phyloP scores from a whole-genome alignment of 179 eudicot genomes.

The Nepenthes alata region DNA sequence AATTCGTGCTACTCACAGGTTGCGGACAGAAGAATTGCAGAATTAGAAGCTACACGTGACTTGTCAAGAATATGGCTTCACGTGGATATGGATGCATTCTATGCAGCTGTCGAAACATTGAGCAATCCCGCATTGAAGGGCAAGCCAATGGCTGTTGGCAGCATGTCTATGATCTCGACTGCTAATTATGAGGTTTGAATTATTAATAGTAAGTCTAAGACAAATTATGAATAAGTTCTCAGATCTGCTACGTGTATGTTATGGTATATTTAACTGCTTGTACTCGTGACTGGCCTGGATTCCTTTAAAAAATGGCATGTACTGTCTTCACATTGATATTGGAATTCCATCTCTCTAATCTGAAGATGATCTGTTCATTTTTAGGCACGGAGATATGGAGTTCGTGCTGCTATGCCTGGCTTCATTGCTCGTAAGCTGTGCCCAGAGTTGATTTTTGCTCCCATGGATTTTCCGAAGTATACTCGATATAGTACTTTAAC shows the following conservation, averaged over 20 bases:
- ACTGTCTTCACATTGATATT: too few relatives aligned
- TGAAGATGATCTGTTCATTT: conserved; percentile 11
- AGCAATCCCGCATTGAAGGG: conserved; percentile 64
- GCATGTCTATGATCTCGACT: conserved; percentile 92
- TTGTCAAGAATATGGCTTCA: conserved; percentile 87
- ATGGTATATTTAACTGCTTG: background rate
- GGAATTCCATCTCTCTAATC: too few relatives aligned
- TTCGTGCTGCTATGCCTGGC: conserved; percentile 99
- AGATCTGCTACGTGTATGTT: too few relatives aligned
- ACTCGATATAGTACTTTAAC: conserved; percentile 76
- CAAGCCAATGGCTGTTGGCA: conserved; percentile 93
- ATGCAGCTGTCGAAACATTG: conserved; percentile 94
- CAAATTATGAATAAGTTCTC: background rate
- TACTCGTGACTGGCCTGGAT: background rate
- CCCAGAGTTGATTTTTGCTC: conserved; percentile 83
- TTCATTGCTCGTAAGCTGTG: conserved; percentile 90
- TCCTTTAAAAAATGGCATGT: too few relatives aligned
- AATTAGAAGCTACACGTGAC: conserved; percentile 83
- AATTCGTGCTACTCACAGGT: conserved; percentile 34
- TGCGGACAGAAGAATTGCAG: conserved; percentile 63
- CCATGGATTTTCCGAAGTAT: conserved; percentile 76
- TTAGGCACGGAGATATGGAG: conserved; percentile 92
- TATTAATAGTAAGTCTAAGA: conserved; percentile 5
- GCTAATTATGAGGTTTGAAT: conserved; percentile 91
- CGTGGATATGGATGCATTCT: conserved; percentile 99